Evolutionary conservation across 2,329 filamentous ascomycete genomes (phyloP).

Genomic region (Arthrobotrys iridis): DNA sequence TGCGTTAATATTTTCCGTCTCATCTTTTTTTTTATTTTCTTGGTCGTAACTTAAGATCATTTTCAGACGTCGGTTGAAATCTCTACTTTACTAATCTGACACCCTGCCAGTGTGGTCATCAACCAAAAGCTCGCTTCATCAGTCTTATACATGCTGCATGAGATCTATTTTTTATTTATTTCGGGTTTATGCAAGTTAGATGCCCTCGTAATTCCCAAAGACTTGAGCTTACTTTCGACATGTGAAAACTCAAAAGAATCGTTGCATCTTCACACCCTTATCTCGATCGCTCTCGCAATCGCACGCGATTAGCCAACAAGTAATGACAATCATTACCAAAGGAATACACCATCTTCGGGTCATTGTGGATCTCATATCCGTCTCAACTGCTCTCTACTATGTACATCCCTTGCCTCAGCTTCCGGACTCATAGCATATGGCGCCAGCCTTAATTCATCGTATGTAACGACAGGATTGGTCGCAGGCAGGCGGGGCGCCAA

Average conservation of each 20-base stretch:
- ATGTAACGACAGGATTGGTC: neutral
- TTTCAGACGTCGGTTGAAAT: slow-evolving; percentile 6
- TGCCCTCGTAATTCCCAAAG: neutral
- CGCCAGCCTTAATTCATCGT: neutral
- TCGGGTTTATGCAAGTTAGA: slow-evolving; percentile 4
- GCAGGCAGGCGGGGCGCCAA: neutral
- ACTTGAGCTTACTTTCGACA: neutral
- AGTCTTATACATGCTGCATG: slow-evolving; percentile 6
- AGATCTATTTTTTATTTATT: neutral
- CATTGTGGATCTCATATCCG: slow-evolving; percentile 1
- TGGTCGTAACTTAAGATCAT: neutral
- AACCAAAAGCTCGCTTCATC: too few species aligned
- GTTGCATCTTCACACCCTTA: neutral
- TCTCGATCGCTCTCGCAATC: slow-evolving; percentile 13
- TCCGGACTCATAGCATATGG: neutral
- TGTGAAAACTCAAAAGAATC: slow-evolving; percentile 4
- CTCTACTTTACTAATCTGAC: slow-evolving; percentile 7
- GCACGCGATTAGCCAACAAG: neutral
- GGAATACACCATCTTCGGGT: slow-evolving; percentile 15
- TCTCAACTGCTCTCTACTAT: neutral
- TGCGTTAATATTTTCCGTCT: slow-evolving; percentile 1
- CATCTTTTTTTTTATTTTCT: neutral
- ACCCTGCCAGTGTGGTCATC: neutral
- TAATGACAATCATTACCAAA: slow-evolving; percentile 16
- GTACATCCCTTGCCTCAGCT: neutral